Percentiles rank a stretch among this genome's conserved stretches.
Conservation (phyloP, 495 filamentous ascomycete species). For the Aspergillus haitiensis region DNA sequence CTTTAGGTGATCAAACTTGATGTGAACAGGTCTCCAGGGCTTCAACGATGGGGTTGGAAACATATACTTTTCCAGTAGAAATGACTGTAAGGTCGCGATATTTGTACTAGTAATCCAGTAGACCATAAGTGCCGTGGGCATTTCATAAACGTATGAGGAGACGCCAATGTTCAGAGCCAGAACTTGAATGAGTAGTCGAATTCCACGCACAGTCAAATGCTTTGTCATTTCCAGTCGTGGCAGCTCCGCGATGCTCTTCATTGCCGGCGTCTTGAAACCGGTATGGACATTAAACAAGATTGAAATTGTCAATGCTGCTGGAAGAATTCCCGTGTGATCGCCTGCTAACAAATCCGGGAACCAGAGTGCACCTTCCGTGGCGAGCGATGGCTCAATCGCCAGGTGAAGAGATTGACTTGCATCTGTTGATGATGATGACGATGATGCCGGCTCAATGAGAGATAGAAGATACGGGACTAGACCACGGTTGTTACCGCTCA, state of each 20-base stretch:
- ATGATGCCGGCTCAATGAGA: constrained; percentile 12
- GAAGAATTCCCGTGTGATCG: constrained; percentile 70
- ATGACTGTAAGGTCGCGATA: constrained; percentile 42
- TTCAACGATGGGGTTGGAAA: constrained; percentile 29
- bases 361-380: constrained; percentile 75
- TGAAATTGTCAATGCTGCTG: constrained; percentile 50
- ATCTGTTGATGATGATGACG: constrained; percentile 4
- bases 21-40: constrained; percentile 22
- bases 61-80: constrained; percentile 38
- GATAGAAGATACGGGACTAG: constrained; percentile 48
- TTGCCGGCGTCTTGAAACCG: constrained; percentile 32
- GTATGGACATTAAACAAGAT: constrained; percentile 39
- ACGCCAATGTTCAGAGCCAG: constrained; percentile 37
- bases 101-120: constrained; percentile 68
- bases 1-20: constrained; percentile 18
- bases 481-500: constrained; percentile 59
- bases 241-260: constrained; percentile 29
- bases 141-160: constrained; percentile 34
- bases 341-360: constrained; percentile 70
- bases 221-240: constrained; percentile 30
- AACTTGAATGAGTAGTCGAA: constrained; percentile 32
- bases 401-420: constrained; percentile 19
- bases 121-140: constrained; percentile 65
- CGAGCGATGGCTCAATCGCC: constrained; percentile 55
- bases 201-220: constrained; percentile 17